Evolutionary conservation across 768 basidiomycete genomes (phyloP), one percentile per base, ranked within the genome.

Genomic region (Albatrellus ellisii): DNA sequence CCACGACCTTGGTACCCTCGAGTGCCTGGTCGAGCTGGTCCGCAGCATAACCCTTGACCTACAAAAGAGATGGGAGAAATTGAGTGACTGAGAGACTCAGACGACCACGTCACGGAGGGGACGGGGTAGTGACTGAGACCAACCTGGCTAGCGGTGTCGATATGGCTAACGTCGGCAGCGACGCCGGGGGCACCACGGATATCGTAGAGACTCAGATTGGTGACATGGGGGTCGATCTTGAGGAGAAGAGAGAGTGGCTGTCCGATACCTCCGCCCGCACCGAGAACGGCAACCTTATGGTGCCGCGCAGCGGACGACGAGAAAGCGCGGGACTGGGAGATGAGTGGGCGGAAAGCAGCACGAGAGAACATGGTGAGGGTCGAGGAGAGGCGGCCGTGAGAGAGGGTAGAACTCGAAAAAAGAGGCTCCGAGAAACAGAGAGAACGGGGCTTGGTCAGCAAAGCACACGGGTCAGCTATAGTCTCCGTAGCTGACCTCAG

Each of bases 211-310:
- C 72, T 83, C 57, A 97, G 66, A 49, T 80, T 75, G 41, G 77
- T 77, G 59, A 95, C 85, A 52, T 91, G 68, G 32, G 89, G 89
- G 70, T 99, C 85, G 51, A 67, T 75, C 73, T 98, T 97, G 61
- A 97, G 78, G 51, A 95, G 72, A 50, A 98, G 68, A 36, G 90
- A 94, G 55, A 97, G 69, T 57, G 94, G 92, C 64, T 98, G 94
- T 61, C 94, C 94, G 62, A 98, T 98, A 63, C 94, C 94, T 72
- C 94, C 94, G 55, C 89, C 94, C 47, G 95, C 95, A 55, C 94
- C 94, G 61, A 95, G 86, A 46, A 99, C 92, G 39, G 86, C 85
- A 61, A 95, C 94, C 69, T 91, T 92, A 52, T 79, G 80, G 49
- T 71, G 72, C 55, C 78, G 73, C 34, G 77, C 57, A 20, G 74